phyloP scores from a whole-genome alignment of 306 rosid genomes.

The Trifolium pratense region DNA sequence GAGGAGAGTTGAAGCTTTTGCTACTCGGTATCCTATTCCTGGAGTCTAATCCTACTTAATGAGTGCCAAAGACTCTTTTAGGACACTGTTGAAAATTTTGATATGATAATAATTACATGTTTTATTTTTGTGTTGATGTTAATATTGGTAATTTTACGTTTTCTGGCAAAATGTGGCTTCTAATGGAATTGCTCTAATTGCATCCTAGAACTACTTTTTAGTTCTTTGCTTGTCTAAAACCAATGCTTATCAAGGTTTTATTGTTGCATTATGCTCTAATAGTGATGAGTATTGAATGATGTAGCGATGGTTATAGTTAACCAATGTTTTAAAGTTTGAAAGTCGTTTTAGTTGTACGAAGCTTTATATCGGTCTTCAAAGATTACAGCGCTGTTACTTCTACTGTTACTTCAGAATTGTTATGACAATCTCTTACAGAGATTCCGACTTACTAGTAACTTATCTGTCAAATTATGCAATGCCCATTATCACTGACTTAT shows the following conservation, averaged over 20 bases:
- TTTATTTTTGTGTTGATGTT: constrained; percentile 11
- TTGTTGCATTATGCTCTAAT: background rate
- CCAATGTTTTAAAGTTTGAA: background rate
- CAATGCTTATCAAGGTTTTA: background rate
- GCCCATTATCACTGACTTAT: background rate
- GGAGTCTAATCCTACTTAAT: constrained; percentile 58
- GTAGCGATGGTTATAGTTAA: background rate
- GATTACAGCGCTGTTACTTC: background rate
- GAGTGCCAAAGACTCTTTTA: constrained; percentile 1
- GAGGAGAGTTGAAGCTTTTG: constrained; percentile 76
- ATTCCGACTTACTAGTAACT: too few relatives aligned
- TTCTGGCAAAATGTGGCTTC: background rate
- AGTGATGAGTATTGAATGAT: constrained; percentile 10
- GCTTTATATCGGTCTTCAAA: background rate
- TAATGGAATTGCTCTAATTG: background rate
- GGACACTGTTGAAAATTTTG: constrained; percentile 31
- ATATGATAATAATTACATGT: constrained; percentile 29
- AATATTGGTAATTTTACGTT: constrained; percentile 1
- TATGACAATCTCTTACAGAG: too few relatives aligned
- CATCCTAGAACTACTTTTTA: background rate
- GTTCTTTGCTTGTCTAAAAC: background rate
- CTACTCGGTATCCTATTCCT: constrained; percentile 78
- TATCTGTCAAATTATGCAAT: background rate
- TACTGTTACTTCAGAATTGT: too few relatives aligned
- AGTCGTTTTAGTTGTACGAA: background rate